Base-by-base conservation (phyloP, 2,329 filamentous ascomycete genomes). In the Xylariomycetidae sp. region DNA sequence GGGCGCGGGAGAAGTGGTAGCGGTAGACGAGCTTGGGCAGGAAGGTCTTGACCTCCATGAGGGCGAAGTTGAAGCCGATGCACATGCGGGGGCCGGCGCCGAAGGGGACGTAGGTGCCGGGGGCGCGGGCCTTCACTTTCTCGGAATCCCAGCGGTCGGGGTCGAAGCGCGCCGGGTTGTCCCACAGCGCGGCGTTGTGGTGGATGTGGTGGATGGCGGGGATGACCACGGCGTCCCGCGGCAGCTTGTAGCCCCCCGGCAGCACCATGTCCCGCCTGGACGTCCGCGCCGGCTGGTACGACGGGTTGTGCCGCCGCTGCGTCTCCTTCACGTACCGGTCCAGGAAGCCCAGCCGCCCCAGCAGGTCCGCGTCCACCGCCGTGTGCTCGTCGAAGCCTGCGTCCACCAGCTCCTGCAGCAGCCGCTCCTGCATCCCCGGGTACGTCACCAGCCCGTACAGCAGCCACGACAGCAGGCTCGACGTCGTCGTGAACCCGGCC, bases 61-160 rank as follows among this genome's bases (percentile, higher is more conserved):
- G 57, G 0, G 75, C 76, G 51, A 80, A 78, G 54, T 78, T 80
- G 64, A 78, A 79, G 0, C 76, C 77, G 35, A 81, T 73, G 40
- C 77, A 81, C 57, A 67, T 68, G 2, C 77, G 60, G 0, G 62
- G 68, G 0, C 77, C 77, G 0, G 65, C 58, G 0, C 69, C 75
- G 41, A 81, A 82, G 0, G 77, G 77, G 4, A 72, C 59, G 44
- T 79, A 81, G 0, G 68, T 58, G 2, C 63, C 66, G 0, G 68
- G 58, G 2, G 63, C 66, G 19, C 26, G 34, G 42, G 63, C 65
- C 58, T 72, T 74, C 34, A 74, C 72, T 10, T 61, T 56, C 0
- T 71, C 66, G 0, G 66, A 66, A 40, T 70, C 67, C 76, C 76
- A 80, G 3, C 76, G 59, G 38, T 79, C 74, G 0, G 75, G 72